These are phyloP conservation scores for Brasenia schreberi DNA, from an alignment of 164 flowering plant genomes.

Conservation along the genomic window DNA sequence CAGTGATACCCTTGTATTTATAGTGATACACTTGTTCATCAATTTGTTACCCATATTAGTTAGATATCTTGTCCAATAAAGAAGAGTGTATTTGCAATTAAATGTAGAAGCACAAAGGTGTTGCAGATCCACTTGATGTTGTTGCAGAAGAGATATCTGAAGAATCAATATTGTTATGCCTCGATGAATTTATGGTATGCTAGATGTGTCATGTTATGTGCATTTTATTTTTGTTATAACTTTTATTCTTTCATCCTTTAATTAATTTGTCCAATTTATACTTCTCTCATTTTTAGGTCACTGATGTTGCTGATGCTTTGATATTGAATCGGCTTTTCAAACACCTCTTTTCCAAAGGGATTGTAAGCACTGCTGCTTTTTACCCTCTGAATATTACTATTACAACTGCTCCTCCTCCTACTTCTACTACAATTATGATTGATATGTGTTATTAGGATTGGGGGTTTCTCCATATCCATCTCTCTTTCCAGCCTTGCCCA, in stretches of 20 bases:
- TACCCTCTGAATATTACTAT: not conserved
- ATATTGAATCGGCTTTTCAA: constrained; percentile 82
- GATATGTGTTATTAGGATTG: too few species aligned
- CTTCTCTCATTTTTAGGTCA: constrained; percentile 36
- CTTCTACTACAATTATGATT: too few species aligned
- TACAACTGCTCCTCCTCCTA: too few species aligned
- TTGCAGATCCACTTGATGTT: constrained; percentile 93
- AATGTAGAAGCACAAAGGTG: constrained; percentile 81
- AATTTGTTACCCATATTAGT: too few species aligned
- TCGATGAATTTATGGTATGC: constrained; percentile 95
- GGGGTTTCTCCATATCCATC: too few species aligned
- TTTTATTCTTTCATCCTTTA: not conserved
- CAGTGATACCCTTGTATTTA: too few species aligned
- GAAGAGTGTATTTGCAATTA: constrained; percentile 1
- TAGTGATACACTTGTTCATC: too few species aligned
- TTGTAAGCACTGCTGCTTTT: constrained; percentile 36
- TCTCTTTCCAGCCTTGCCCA: too few species aligned
- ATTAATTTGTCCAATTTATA: too few species aligned
- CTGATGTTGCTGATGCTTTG: constrained; percentile 98
- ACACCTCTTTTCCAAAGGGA: constrained; percentile 71
- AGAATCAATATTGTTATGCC: constrained; percentile 79
- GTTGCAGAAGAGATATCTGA: constrained; percentile 94
- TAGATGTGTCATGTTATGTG: not conserved
- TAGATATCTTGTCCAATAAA: not conserved
- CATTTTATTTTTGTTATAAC: too few species aligned